A percentile compares a stretch with the other conserved stretches of the same genome.
phyloP scores from a whole-genome alignment of 2,329 filamentous ascomycete species.

The Calonectria pseudoreteaudii region DNA sequence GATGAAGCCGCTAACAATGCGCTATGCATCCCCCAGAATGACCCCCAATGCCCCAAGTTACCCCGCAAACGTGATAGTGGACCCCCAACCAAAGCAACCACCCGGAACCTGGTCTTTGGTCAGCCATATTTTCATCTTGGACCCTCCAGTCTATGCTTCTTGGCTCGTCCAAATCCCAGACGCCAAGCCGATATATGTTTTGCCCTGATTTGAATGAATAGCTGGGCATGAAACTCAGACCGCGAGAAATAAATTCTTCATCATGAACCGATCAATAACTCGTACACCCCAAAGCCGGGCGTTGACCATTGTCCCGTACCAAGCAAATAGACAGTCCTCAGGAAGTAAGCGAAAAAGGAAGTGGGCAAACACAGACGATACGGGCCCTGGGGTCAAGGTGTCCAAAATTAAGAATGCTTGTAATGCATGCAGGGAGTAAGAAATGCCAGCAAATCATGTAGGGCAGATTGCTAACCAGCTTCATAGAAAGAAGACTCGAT shows the following conservation, averaged over 20 bases:
- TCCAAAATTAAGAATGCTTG: constrained; percentile 6
- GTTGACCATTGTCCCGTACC: constrained; percentile 8
- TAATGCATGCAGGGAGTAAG: constrained; percentile 9
- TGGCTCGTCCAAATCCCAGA: neutral
- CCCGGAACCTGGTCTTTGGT: neutral
- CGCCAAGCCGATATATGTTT: neutral
- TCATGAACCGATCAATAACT: neutral
- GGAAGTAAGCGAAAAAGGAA: neutral
- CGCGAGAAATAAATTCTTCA: neutral
- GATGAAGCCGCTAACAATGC: neutral
- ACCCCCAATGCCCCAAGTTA: constrained; percentile 1
- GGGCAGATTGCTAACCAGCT: neutral
- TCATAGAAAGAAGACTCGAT: constrained; percentile 6
- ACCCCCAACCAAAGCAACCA: neutral
- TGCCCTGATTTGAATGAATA: neutral
- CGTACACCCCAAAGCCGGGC: neutral
- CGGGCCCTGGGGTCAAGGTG: neutral
- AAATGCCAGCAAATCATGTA: neutral
- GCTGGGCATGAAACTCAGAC: neutral
- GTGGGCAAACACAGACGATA: neutral
- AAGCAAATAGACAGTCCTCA: neutral
- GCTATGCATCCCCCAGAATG: neutral
- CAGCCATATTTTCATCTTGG: neutral
- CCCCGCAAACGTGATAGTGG: neutral
- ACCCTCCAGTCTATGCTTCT: neutral